Percentiles rank a stretch among this genome's conserved stretches.
These are phyloP conservation scores for Gossypium anomalum DNA, from an alignment of 345 rosid species.

Conservation along the genomic window DNA sequence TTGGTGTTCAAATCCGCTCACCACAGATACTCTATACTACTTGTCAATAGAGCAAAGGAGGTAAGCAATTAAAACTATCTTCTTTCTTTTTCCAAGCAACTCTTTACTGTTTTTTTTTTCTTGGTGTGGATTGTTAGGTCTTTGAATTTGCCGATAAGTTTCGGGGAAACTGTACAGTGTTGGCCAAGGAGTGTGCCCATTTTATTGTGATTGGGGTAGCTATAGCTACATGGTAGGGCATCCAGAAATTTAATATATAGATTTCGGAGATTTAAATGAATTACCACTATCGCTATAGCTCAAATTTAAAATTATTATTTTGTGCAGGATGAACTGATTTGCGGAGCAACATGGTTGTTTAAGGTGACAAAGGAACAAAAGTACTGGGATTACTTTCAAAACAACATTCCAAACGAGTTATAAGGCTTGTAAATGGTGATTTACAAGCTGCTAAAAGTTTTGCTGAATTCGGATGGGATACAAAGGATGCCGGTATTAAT, in stretches of 20 bases:
- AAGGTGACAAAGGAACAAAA: constrained; percentile 46
- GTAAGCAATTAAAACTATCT: constrained; percentile 4
- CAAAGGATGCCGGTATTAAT: constrained; percentile 63
- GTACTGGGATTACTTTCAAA: constrained; percentile 29
- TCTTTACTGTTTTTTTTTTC: neutral
- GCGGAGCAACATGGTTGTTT: constrained; percentile 86
- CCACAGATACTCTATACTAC: constrained; percentile 31
- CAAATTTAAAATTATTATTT: neutral
- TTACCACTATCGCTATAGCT: neutral
- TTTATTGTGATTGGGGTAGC: constrained; percentile 60
- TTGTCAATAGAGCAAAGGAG: constrained; percentile 44
- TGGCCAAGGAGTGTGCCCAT: constrained; percentile 56
- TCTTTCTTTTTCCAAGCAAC: neutral
- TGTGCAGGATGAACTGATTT: constrained; percentile 71
- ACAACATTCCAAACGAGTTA: constrained; percentile 4
- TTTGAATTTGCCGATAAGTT: constrained; percentile 65
- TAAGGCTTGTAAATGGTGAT: neutral
- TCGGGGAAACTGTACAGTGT: constrained; percentile 49
- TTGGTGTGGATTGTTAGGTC: constrained; percentile 28
- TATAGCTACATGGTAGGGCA: constrained; percentile 57
- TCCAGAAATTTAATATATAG: neutral
- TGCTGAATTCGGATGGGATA: constrained; percentile 81
- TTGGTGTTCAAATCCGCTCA: constrained; percentile 44
- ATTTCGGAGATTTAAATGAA: neutral
- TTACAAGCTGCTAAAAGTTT: constrained; percentile 12